phyloP scores from a whole-genome alignment of 2,329 filamentous ascomycete genomes.

The Fusarium sp. region DNA sequence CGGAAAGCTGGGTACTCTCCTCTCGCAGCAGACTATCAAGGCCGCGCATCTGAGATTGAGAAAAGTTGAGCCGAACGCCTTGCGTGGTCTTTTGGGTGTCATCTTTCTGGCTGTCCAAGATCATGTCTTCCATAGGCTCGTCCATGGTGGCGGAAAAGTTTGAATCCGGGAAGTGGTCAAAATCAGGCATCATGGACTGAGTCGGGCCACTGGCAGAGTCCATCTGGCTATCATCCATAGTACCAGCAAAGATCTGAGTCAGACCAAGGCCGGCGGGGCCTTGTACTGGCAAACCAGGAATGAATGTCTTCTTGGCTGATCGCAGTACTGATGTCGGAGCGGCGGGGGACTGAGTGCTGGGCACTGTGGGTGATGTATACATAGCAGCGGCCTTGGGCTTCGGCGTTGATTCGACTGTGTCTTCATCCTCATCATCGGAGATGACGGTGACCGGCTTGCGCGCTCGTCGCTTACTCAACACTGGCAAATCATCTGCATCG shows the following conservation, averaged over 20 bases:
- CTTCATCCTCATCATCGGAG: slow-evolving; percentile 75
- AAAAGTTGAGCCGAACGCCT: slow-evolving; percentile 69
- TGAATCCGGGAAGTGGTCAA: slow-evolving; percentile 70
- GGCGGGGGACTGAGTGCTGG: slow-evolving; percentile 65
- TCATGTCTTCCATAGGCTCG: slow-evolving; percentile 66
- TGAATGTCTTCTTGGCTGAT: slow-evolving; percentile 78
- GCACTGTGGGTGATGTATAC: slow-evolving; percentile 60
- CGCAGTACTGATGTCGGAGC: slow-evolving; percentile 76
- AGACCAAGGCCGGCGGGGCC: slow-evolving; percentile 79
- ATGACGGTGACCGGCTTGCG: slow-evolving; percentile 69
- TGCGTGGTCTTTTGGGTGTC: slow-evolving; percentile 58
- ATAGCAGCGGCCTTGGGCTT: slow-evolving; percentile 58
- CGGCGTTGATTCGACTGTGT: slow-evolving; percentile 64
- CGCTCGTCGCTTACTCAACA: slow-evolving; percentile 61
- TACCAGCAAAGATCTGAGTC: slow-evolving; percentile 92
- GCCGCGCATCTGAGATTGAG: slow-evolving; percentile 73
- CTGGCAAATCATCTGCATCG: slow-evolving; percentile 58
- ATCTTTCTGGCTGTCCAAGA: slow-evolving; percentile 62
- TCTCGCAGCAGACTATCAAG: slow-evolving; percentile 70
- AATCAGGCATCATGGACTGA: slow-evolving; percentile 70
- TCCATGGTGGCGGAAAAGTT: slow-evolving; percentile 75
- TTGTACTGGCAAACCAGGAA: slow-evolving; percentile 76
- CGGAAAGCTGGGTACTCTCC: slow-evolving; percentile 74
- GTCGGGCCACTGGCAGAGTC: slow-evolving; percentile 52
- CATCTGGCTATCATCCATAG: slow-evolving; percentile 79